Base-by-base conservation (phyloP, 306 rosid species). In the Sicyos baderoa region DNA sequence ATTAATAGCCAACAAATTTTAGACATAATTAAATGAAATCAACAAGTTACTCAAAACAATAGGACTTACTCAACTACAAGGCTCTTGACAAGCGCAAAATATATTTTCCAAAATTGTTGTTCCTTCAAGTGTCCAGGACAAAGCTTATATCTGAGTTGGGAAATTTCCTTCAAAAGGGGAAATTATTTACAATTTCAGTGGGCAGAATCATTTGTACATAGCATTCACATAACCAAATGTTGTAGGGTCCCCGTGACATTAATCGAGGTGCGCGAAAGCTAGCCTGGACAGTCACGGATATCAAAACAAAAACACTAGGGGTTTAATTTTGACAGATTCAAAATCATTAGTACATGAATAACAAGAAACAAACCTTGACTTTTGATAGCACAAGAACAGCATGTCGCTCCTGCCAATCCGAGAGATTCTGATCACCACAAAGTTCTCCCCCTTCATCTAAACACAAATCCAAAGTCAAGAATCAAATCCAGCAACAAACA, bases 41-140 rank as follows among this genome's bases (percentile, higher is more conserved):
- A 32, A 60, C 17, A 16, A 60, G 47, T 1, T 52, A 58, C 71
- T 10, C 29, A 61, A 54, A 29, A 61, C 44, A 44, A 64, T 23
- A 68, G 40, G 59, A 87, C 97, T 86, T 84, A 92, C 97, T 82
- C 87, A 6, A 80, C 70, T 63, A 89, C 87, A 25, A 87, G 81
- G 71, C 78, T 84, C 79, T 87, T 82, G 60, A 91, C 86, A 76
- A 92, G 96, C 72, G 66, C 62, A 77, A 92, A 92, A 80, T 89
- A 89, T 76, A 87, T 85, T 75, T 71, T 84, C 97, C 97, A 92
- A 82, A 92, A 89, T 47, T 87, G 88, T 14, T 73, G 71, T 76
- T 92, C 97, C 91, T 87, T 92, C 88, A 92, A 74, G 80, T 76
- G 83, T 71, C 95, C 84, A 3, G 97, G 97, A 79, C 97, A 92